phyloP scores from a whole-genome alignment of 805 yeast genomes.

The Allodekkera sacchari region DNA sequence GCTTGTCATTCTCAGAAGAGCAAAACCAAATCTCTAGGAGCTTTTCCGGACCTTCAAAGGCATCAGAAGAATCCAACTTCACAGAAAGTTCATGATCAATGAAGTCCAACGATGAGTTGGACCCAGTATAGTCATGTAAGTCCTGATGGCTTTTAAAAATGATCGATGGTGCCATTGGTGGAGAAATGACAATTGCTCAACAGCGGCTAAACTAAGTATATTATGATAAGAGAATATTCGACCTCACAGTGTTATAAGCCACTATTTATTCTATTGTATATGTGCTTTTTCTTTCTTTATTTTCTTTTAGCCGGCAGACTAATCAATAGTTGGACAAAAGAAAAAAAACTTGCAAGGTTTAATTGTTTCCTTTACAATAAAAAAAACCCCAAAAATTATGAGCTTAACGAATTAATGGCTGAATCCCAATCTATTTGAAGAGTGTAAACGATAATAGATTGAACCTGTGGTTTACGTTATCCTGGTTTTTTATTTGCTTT shows the following conservation, averaged over 20 bases:
- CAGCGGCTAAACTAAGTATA: too few relatives aligned
- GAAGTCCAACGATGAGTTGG: conserved; percentile 19
- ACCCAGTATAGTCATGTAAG: conserved; percentile 6
- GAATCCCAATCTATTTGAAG: too few relatives aligned
- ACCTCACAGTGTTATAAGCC: too few relatives aligned
- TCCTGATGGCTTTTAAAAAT: conserved; percentile 8
- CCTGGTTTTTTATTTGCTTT: too few relatives aligned
- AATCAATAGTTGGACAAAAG: background rate
- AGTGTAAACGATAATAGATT: too few relatives aligned
- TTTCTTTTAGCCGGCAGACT: background rate
- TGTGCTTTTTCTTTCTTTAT: too few relatives aligned
- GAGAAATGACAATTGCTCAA: too few relatives aligned
- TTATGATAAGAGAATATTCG: too few relatives aligned
- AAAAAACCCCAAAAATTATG: conserved; percentile 22
- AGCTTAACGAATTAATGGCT: too few relatives aligned
- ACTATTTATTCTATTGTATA: too few relatives aligned
- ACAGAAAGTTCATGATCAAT: conserved; percentile 77
- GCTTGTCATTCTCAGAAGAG: conserved; percentile 32
- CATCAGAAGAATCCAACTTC: conserved; percentile 77
- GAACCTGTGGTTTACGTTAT: too few relatives aligned
- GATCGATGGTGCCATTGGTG: conserved; percentile 9
- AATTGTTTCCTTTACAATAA: conserved; percentile 12
- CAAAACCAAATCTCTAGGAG: conserved; percentile 85
- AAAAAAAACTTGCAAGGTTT: conserved; percentile 1
- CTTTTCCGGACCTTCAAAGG: conserved; percentile 97